Evolutionary conservation across 768 basidiomycete genomes (phyloP).

Genomic region (Mycena maculata): DNA sequence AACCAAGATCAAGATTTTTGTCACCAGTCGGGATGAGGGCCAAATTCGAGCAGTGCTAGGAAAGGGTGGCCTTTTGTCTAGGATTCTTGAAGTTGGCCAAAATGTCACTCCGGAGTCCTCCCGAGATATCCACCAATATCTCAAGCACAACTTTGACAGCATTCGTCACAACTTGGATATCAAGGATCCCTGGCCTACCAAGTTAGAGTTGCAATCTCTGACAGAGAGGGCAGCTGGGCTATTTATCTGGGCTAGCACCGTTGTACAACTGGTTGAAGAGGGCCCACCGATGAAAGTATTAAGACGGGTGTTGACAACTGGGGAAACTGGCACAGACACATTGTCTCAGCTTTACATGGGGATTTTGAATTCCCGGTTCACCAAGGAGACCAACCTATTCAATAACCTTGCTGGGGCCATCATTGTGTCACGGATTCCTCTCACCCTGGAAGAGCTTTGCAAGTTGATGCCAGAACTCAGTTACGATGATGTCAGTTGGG

Average conservation of each 20-base stretch:
- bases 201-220: not conserved
- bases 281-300: not conserved
- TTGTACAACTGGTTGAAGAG: constrained; percentile 5
- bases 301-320: not conserved
- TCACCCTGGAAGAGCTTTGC: too few relatives aligned
- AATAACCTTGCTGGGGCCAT: not conserved
- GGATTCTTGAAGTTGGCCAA: not conserved
- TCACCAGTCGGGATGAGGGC: too few relatives aligned
- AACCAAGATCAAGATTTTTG: not conserved
- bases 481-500: too few relatives aligned
- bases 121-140: not conserved
- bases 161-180: not conserved
- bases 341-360: not conserved
- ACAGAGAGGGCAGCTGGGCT: constrained; percentile 6
- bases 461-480: too few relatives aligned
- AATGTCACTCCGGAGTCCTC: not conserved
- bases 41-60: not conserved
- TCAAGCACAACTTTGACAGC: not conserved
- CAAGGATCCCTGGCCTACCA: not conserved
- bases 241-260: constrained; percentile 18
- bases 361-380: not conserved
- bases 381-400: not conserved
- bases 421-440: not conserved
- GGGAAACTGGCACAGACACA: not conserved
- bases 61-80: not conserved